Percentiles rank a stretch among this genome's conserved stretches.
These are phyloP conservation scores for Aureobasidium mangrovei DNA, from an alignment of 2,329 filamentous ascomycete species.

Conservation along the genomic window DNA sequence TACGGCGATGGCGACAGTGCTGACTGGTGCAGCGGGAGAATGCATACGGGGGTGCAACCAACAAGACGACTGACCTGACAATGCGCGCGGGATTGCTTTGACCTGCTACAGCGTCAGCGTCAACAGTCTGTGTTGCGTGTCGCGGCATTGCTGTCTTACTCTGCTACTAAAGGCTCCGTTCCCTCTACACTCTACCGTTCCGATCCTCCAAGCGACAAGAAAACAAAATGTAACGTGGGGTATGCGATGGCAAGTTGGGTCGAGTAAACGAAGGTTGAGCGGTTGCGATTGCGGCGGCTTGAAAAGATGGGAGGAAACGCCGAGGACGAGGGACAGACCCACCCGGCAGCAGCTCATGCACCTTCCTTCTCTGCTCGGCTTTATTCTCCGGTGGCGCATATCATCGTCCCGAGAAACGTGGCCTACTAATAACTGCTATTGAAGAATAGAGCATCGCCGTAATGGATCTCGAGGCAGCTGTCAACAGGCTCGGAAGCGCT, in stretches of 20 bases:
- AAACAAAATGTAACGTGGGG: neutral
- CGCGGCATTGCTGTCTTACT: neutral
- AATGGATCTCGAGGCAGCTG: neutral
- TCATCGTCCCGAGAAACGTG: neutral
- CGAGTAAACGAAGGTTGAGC: neutral
- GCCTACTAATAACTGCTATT: neutral
- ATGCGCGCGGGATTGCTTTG: neutral
- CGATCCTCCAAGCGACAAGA: neutral
- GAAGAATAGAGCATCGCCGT: neutral
- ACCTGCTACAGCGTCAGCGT: conserved; percentile 9
- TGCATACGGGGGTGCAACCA: neutral
- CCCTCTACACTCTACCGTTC: neutral
- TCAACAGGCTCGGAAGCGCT: neutral
- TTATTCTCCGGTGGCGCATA: neutral
- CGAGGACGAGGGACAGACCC: neutral
- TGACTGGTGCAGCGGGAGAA: neutral
- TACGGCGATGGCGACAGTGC: neutral
- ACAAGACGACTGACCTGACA: conserved; percentile 10
- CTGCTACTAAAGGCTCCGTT: neutral
- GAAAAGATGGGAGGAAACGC: conserved; percentile 10
- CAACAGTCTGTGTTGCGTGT: neutral
- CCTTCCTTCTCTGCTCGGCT: neutral
- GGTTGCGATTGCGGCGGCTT: neutral
- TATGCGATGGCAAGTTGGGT: conserved; percentile 6
- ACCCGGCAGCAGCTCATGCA: conserved; percentile 1